Percentiles rank a stretch among this genome's conserved stretches.
Evolutionary conservation across 2,329 filamentous ascomycete species (phyloP).

Genomic region (Colletotrichum orbiculare): DNA sequence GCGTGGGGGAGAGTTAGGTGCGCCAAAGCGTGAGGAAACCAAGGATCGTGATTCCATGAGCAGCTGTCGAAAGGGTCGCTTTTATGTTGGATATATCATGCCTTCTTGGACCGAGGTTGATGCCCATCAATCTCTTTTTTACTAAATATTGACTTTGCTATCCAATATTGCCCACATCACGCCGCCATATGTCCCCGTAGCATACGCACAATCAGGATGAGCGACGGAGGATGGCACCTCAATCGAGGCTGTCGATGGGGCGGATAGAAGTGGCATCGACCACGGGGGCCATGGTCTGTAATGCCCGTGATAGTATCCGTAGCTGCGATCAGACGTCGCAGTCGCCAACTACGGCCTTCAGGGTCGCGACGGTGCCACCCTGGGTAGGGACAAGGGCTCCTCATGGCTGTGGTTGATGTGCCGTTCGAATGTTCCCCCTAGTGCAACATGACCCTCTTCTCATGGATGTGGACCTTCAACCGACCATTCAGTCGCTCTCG

Average conservation of each 20-base stretch:
- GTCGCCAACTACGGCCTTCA: not conserved
- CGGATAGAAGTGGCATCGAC: constrained; percentile 5
- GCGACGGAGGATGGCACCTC: constrained; percentile 2
- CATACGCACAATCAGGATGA: constrained; percentile 16
- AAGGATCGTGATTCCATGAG: not conserved
- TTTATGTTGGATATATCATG: constrained; percentile 15
- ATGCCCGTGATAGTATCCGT: constrained; percentile 12
- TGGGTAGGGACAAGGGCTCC: constrained; percentile 27
- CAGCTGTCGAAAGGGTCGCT: constrained; percentile 17
- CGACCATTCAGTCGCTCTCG: constrained; percentile 6
- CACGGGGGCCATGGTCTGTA: constrained; percentile 4
- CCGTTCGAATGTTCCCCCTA: constrained; percentile 2
- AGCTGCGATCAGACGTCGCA: constrained; percentile 23
- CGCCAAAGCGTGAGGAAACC: constrained; percentile 10
- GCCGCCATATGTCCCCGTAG: not conserved
- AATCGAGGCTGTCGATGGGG: constrained; percentile 5
- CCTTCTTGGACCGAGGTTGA: constrained; percentile 14
- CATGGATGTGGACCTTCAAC: not conserved
- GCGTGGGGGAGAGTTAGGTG: constrained; percentile 2
- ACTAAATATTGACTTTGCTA: not conserved
- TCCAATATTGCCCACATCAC: not conserved
- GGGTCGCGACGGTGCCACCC: constrained; percentile 25
- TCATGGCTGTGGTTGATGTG: constrained; percentile 16
- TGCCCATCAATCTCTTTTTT: not conserved
- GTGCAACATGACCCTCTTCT: constrained; percentile 11